Evolutionary conservation across 139 green algal species (phyloP).

Genomic region (Penium margaritaceum): DNA sequence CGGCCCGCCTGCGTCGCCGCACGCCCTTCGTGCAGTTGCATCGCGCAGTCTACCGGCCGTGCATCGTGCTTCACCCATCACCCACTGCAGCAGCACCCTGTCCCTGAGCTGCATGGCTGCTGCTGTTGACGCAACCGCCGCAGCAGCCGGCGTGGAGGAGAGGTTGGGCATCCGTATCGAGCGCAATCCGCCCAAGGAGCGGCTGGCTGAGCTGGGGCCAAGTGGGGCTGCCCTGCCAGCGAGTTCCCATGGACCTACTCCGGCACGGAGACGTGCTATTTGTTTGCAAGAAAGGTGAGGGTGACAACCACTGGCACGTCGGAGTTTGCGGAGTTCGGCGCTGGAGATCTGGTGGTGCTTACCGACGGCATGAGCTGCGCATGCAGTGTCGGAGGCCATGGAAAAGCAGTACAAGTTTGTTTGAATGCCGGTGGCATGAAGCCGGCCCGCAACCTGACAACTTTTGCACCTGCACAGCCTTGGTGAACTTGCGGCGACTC

Average conservation of each 20-base stretch:
- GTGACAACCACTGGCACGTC: conserved; percentile 43
- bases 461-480: no score
- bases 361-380: conserved; percentile 52
- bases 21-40: no score
- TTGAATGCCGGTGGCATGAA: no score
- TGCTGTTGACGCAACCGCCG: no score
- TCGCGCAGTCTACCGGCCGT: no score
- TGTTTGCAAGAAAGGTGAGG: conserved; percentile 45
- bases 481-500: no score
- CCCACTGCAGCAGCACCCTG: no score
- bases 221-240: conserved; percentile 34
- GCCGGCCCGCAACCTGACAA: no score
- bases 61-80: no score
- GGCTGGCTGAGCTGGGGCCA: conserved; percentile 23
- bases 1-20: no score
- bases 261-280: conserved; percentile 46
- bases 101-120: no score
- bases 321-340: conserved; percentile 34
- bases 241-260: conserved; percentile 49
- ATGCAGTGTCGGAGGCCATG: conserved; percentile 45
- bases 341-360: conserved; percentile 51
- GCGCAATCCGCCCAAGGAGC: conserved; percentile 19
- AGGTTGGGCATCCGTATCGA: conserved; percentile 27
- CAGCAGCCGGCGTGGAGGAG: no score
- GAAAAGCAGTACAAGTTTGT: conserved; percentile 55